Evolutionary conservation across 495 filamentous ascomycete species (phyloP).

Genomic region (Neurospora intermedia): DNA sequence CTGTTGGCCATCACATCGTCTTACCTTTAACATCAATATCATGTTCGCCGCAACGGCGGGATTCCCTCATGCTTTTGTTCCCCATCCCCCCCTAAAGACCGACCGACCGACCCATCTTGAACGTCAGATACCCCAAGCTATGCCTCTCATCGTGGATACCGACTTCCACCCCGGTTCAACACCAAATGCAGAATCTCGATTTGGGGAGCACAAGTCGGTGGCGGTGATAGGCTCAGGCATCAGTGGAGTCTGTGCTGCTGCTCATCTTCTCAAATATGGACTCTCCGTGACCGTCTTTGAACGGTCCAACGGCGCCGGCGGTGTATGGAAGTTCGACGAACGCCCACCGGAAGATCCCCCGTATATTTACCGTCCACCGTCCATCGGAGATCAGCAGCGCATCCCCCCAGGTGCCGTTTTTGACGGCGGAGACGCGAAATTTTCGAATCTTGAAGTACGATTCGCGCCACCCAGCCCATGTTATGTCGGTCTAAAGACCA

Average conservation of each 20-base stretch:
- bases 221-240: conserved; percentile 65
- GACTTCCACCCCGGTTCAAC: background rate
- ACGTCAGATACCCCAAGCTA: background rate
- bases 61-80: background rate
- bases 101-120: background rate
- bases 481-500: conserved; percentile 54
- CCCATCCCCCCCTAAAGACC: background rate
- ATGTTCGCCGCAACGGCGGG: background rate
- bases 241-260: conserved; percentile 53
- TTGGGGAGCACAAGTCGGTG: conserved; percentile 23
- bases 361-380: conserved; percentile 44
- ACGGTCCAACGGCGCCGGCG: conserved; percentile 45
- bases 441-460: conserved; percentile 6
- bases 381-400: conserved; percentile 14
- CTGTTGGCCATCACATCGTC: background rate
- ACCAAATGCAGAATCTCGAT: background rate
- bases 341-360: conserved; percentile 43
- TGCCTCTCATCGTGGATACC: background rate
- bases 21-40: background rate
- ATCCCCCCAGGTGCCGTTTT: conserved; percentile 5
- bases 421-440: background rate
- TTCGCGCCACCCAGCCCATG: conserved; percentile 32
- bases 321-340: conserved; percentile 58
- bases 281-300: conserved; percentile 57
- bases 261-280: conserved; percentile 47